Percentiles rank a stretch among this genome's conserved stretches.
These are phyloP conservation scores for Zygosaccharomyces siamensis DNA, from an alignment of 805 yeast species.

Conservation along the genomic window DNA sequence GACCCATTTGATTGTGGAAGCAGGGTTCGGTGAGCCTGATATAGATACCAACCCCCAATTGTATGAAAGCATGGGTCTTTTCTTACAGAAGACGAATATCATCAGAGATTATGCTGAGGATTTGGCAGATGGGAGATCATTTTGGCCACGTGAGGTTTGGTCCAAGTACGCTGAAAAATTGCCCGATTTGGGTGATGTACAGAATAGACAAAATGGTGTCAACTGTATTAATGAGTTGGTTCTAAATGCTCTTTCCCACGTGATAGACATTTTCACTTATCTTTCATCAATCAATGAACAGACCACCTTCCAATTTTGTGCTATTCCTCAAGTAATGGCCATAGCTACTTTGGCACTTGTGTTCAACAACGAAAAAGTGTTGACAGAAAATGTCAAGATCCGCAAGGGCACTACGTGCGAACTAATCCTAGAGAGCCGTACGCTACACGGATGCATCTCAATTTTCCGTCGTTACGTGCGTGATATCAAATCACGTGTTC, in stretches of 20 bases:
- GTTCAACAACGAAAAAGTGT: constrained; percentile 71
- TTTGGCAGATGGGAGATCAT: constrained; percentile 82
- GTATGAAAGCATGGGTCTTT: constrained; percentile 87
- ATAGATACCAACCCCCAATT: constrained; percentile 50
- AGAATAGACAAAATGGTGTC: constrained; percentile 51
- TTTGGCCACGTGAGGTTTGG: constrained; percentile 97
- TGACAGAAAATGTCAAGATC: constrained; percentile 73
- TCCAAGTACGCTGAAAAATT: constrained; percentile 64
- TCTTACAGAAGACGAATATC: constrained; percentile 92
- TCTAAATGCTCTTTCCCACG: constrained; percentile 72
- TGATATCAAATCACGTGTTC: constrained; percentile 71
- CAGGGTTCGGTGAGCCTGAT: constrained; percentile 58
- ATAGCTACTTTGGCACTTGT: constrained; percentile 87
- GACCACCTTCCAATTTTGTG: constrained; percentile 83
- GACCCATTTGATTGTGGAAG: constrained; percentile 73
- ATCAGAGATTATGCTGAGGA: constrained; percentile 95
- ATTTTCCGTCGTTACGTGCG: constrained; percentile 72
- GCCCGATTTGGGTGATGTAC: constrained; percentile 51
- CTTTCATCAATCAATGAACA: constrained; percentile 74
- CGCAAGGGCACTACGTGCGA: constrained; percentile 83
- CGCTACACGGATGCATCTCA: constrained; percentile 68
- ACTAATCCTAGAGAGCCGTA: constrained; percentile 67
- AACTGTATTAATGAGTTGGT: constrained; percentile 79
- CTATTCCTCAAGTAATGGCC: constrained; percentile 99
- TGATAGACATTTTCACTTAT: constrained; percentile 68